Evolutionary conservation across 139 green algal genomes (phyloP), one percentile per base, ranked within the genome.

Genomic region (Chlamydomonas incerta): DNA sequence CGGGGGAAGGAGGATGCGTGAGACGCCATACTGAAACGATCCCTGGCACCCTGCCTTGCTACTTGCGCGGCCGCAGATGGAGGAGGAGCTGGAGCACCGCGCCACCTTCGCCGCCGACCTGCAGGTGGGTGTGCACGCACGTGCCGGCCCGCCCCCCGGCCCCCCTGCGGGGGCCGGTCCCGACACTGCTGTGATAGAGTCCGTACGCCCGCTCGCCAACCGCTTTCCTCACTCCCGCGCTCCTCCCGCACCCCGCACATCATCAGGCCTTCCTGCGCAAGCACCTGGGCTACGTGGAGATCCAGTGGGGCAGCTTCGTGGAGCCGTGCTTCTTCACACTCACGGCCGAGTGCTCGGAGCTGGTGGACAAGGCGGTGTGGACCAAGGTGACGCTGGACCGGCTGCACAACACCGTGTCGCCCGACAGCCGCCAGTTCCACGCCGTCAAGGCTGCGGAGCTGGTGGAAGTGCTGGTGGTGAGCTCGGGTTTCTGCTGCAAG

Each of bases 251-350:
- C 41, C 41, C 41, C 41, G 41, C 41, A 5, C 41, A 50, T 8
- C 41, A 8, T 13, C 60, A 66, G 67, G 67, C 50, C 67, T 86
- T 79, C 33, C 50, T 86, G 50, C 8, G 3, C n/a, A 34, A 63
- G 18, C 73, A 58, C n/a, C 68, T 89, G 46, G 85, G 85, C 28
- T 83, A 77, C 60, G 85, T 89, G 46, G 85, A 89, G 85, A 82
- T 89, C 65, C 68, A 81, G 35, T 87, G 77, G 77, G 66, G 67
- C 33, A 79, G 77, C 52, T 58, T 69, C 2, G 29, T 89, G 23
- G 85, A 89, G 77, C 69, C 70, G 1, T 74, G 58, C 68, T 89
- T 63, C 66, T 89, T 89, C 79, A 47, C 15, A 24, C 79, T 89
- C n/a, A 87, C 85, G 65, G 50, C 57, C 9, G 73, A 84, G 62